Base-by-base conservation (phyloP, 768 basidiomycete species). In the Pulveroboletus sp. region DNA sequence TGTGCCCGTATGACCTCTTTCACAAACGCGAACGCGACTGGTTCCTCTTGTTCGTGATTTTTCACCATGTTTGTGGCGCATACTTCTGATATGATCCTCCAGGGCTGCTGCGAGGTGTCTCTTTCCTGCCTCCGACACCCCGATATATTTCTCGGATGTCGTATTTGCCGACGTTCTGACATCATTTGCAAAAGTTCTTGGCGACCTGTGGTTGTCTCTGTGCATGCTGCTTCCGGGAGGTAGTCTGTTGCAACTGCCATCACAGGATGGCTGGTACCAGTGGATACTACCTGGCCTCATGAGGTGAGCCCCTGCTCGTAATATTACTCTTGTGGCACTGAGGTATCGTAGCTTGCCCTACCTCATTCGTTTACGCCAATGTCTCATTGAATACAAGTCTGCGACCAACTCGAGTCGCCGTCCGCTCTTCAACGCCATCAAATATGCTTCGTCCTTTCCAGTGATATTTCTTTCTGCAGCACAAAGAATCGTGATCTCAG, bases 391-490 rank as follows among this genome's bases (percentile, higher is more conserved):
- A 64, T 90, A 89, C 66, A 77, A 64, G 52, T 76, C 75, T 51
- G 80, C 75, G 27, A 67, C 73, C 17, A 88, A 86, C 57, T 75
- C 78, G 32, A 85, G 79, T 52, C 76, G 76, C 20, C 82, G 89
- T 31, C 87, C 92, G 2, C 72, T 98, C 19, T 82, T 79, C 69
- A 99, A 98, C 66, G 95, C 94, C 0, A 63, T 94, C 50, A 99
- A 99, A 76, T 99, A 99, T 64, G 92, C 93, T 1, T 87, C 94
- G 14, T 85, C 97, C 0, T 97, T 99, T 67, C 97, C 97, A 14
- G 93, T 97, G 37, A 97, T 99, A 52, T 85, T 86, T 60, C 77
- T 99, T 27, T 94, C 93, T 52, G 94, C 95, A 17, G 87, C 90
- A 16, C 95, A 97, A 65, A 78, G 87, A 47, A 71, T 82, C 31